Base-by-base conservation (phyloP, 192 early-diverging fungal genomes). In the Anaeromyces robustus region DNA sequence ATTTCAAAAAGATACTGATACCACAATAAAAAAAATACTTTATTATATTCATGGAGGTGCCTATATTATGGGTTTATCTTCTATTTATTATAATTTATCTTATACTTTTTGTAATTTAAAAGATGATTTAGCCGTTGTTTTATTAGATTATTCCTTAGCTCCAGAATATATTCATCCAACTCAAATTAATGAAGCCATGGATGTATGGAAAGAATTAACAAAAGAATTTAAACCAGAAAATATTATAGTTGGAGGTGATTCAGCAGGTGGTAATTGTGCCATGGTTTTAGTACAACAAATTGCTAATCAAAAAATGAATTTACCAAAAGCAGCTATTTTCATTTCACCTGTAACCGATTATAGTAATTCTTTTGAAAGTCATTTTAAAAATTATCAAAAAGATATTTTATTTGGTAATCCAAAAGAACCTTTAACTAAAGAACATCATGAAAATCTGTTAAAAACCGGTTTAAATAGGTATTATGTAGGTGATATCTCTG, bases 231-330 rank as follows among this genome's bases (percentile, higher is more conserved):
- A 89, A 13, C 84, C 89, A 37, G 77, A 83, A 29, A 81, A 89
- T n/a, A 83, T 90, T 39, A 81, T 80, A n/a, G 83, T 89, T 77
- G 81, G 82, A 37, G 87, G 90, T 29, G 87, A 90, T 78, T 83
- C 83, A 30, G 88, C 91, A 16, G 89, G 88, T 30, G 89, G 79
- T 34, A 86, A 83, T 37, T 80, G 94, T 17, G 84, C 88, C 0
- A 77, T 92, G 29, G 89, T 89, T 2, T 82, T 86, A 0, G 12
- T 79, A n/a, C 31, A 68, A 68, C 26, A 18, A 9, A 1, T 68
- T n/a, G 7, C 9, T 14, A 39, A 39, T 4, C 12, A 68, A n/a
- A n/a, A 68, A n/a, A 68, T 5, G 4, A 4, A 22, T 11, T 68
- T 22, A 1, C 52, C 52, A 9, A 68, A 26, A n/a, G 22, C 52